These are phyloP conservation scores for Fusarium nelsonii DNA, from an alignment of 2,329 filamentous ascomycete genomes.

Conservation along the genomic window DNA sequence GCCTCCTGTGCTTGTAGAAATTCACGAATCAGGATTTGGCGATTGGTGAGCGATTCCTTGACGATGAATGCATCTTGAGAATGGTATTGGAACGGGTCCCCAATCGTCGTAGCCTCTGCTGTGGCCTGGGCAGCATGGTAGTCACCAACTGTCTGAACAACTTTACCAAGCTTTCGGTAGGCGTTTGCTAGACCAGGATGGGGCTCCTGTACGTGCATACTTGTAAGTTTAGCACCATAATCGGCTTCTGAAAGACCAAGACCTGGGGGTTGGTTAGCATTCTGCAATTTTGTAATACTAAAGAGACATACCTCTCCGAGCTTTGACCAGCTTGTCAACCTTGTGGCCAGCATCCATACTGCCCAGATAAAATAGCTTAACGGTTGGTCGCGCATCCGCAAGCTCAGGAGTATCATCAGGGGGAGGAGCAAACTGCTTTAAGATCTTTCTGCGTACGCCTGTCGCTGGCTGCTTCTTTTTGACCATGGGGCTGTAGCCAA, in stretches of 20 bases:
- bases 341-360: constrained; percentile 98
- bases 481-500: constrained; percentile 95
- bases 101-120: constrained; percentile 93
- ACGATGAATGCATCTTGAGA: constrained; percentile 97
- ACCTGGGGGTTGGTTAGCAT: constrained; percentile 65
- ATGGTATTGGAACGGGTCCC: constrained; percentile 94
- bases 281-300: neutral
- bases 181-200: constrained; percentile 89
- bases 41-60: constrained; percentile 97
- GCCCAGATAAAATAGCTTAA: constrained; percentile 95
- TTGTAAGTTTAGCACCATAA: constrained; percentile 88
- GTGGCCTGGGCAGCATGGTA: constrained; percentile 97
- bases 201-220: constrained; percentile 89
- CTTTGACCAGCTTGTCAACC: constrained; percentile 93
- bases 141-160: constrained; percentile 93
- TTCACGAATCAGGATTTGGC: constrained; percentile 94
- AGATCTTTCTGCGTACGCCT: constrained; percentile 90
- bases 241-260: constrained; percentile 93
- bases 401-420: constrained; percentile 97
- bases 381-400: constrained; percentile 86
- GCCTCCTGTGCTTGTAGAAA: constrained; percentile 90
- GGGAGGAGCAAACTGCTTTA: constrained; percentile 98
- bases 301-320: constrained; percentile 77
- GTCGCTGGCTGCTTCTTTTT: constrained; percentile 97
- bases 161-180: constrained; percentile 93